Base-by-base conservation (phyloP, 495 filamentous ascomycete species). In the Penicillium macrosclerotiorum region DNA sequence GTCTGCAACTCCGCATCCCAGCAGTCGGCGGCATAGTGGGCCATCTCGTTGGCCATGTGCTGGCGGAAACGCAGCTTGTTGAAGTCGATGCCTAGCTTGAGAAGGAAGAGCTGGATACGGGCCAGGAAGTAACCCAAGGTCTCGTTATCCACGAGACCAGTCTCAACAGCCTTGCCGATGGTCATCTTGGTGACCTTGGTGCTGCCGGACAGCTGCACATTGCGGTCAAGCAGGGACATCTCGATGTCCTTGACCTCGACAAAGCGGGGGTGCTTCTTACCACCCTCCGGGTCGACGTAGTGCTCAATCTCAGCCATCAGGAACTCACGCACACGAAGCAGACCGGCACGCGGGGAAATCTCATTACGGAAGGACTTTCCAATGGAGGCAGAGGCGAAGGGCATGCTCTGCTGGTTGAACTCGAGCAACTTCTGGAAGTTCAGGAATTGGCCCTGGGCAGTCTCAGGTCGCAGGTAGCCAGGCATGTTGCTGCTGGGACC, bases 81-180 rank as follows among this genome's bases (percentile, higher is more conserved):
- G 52, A 68, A 65, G 57, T 92, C 85, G 8, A 85, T 68, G 51
- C 88, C 88, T 31, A 92, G 68, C 61, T 78, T 82, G 42, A 77
- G 51, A 27, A 92, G 70, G 77, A 90, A 92, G 16, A 79, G 71
- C 58, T 84, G 82, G 47, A 90, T 90, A 34, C 87, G 79, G 34
- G 81, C 88, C 25, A 92, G 73, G 73, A 92, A 92, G 71, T 92
- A 92, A 35, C 87, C 88, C n/a, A 92, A 75, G 1, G 86, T 90
- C 71, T 92, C 87, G 65, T 89, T 92, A 62, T 92, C 85, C 8
- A 92, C 84, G 13, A 87, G 56, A 7, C 78, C 74, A 16, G 69
- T 72, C 62, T 79, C 71, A 20, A 92, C 86, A 20, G 87, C 87
- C 59, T 88, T 70, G 47, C 85, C 84, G 47, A 90, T 83, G 14